Conservation (phyloP, 1,284 basidiomycete species). For the Farysia itapuensis region DNA sequence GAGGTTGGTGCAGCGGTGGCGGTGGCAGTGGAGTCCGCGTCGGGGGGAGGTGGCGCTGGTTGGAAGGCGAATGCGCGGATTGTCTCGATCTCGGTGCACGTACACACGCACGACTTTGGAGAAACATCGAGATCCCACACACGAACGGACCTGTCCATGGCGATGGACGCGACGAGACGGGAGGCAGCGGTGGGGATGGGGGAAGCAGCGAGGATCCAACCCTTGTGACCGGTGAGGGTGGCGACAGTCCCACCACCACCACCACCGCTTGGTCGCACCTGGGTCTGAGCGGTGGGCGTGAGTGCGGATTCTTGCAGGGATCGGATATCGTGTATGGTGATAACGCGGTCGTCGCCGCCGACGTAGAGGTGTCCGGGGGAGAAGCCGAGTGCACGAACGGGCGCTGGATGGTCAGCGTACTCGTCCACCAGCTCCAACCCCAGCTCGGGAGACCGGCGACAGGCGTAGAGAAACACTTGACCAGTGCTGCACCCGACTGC, state of each 20-base stretch:
- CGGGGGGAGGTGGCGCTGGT: background rate
- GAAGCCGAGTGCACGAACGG: conserved; percentile 22
- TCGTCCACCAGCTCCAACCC: conserved; percentile 1
- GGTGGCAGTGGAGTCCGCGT: background rate
- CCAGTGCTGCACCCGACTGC: conserved; percentile 16
- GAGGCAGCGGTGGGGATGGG: background rate
- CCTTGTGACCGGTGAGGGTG: conserved; percentile 13
- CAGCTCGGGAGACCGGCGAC: background rate
- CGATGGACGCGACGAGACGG: conserved; percentile 17
- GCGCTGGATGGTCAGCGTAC: conserved; percentile 22
- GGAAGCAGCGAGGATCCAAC: conserved; percentile 12
- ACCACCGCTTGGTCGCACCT: background rate
- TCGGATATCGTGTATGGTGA: conserved; percentile 27
- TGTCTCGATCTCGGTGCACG: conserved; percentile 4
- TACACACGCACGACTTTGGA: conserved; percentile 24
- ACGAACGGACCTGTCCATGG: conserved; percentile 26
- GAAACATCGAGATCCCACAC: conserved; percentile 24
- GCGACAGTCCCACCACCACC: conserved; percentile 15
- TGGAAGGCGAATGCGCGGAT: conserved; percentile 17
- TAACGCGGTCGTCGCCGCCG: conserved; percentile 24
- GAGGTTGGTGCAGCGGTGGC: background rate
- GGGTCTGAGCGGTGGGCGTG: background rate
- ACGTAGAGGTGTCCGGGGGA: conserved; percentile 8
- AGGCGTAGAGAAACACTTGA: conserved; percentile 21
- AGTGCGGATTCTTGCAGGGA: conserved; percentile 1